Evolutionary conservation across 1,284 basidiomycete genomes (phyloP).

Genomic region (Cutaneotrichosporon mucoides): DNA sequence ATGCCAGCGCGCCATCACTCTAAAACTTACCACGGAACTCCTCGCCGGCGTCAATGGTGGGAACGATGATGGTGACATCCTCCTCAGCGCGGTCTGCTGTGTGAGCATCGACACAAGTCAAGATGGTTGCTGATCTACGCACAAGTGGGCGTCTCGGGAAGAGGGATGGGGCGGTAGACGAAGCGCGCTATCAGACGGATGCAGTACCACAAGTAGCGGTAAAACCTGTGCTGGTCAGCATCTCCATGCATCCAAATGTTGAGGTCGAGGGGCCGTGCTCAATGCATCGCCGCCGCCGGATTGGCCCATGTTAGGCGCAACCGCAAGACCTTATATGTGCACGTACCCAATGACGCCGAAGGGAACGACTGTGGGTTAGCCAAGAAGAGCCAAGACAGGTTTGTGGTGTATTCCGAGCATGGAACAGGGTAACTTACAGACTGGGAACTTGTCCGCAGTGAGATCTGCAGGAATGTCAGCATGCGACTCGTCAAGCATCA

Average conservation of each 20-base stretch:
- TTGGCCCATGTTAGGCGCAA: no score
- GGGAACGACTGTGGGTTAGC: conserved; percentile 17
- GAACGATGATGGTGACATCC: conserved; percentile 91
- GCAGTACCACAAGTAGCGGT: conserved; percentile 84
- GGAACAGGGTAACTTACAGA: conserved; percentile 57
- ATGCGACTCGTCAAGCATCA: neutral
- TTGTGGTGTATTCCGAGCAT: neutral
- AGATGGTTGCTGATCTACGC: conserved; percentile 34
- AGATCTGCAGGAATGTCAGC: conserved; percentile 51
- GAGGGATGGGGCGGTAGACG: conserved; percentile 75
- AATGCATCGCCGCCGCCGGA: no score
- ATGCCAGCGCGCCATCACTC: neutral
- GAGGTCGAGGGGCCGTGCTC: no score
- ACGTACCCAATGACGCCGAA: conserved; percentile 23
- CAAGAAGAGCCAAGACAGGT: neutral
- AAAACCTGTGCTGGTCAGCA: conserved; percentile 47
- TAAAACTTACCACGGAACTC: conserved; percentile 64
- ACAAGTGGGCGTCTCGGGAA: conserved; percentile 86
- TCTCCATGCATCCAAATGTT: no score
- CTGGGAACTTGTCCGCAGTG: conserved; percentile 70
- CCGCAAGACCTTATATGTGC: neutral
- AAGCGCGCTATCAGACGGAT: conserved; percentile 71
- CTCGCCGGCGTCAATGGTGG: conserved; percentile 89
- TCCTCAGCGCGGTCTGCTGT: conserved; percentile 58
- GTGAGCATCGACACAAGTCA: neutral